Conservation (phyloP, 306 rosid genomes). For the Rosa rugosa region DNA sequence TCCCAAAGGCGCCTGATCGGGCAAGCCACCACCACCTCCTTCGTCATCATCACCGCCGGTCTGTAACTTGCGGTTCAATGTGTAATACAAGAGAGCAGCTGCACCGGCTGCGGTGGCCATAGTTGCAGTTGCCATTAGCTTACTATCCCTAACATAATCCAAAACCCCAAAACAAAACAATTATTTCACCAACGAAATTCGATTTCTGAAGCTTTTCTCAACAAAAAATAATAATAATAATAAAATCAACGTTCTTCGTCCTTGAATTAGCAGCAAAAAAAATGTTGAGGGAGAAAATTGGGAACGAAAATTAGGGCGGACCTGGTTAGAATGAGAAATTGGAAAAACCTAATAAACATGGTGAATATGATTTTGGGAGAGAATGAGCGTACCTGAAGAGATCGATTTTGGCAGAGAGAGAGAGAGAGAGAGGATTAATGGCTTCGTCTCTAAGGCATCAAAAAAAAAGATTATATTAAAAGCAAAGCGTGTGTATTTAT, state of each 20-base stretch:
- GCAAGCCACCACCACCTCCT: neutral
- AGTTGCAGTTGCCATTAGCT: conserved; percentile 91
- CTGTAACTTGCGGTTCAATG: conserved; percentile 70
- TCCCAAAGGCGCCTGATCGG: conserved; percentile 43
- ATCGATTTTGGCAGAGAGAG: conserved; percentile 25
- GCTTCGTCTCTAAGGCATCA: conserved; percentile 25
- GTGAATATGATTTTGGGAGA: neutral
- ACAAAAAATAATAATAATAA: no score
- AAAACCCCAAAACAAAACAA: neutral
- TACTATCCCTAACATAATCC: conserved; percentile 30
- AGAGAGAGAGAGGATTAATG: neutral
- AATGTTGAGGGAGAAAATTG: no score
- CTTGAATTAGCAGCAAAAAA: no score
- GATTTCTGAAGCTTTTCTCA: no score
- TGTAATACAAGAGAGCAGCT: conserved; percentile 86
- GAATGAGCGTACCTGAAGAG: conserved; percentile 29
- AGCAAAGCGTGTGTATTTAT: neutral
- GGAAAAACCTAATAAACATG: neutral
- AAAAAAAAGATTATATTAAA: neutral
- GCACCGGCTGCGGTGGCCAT: conserved; percentile 99
- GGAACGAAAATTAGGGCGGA: no score
- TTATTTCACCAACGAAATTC: neutral
- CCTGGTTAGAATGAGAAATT: no score
- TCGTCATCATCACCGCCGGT: conserved; percentile 45
- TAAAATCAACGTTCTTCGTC: no score